Evolutionary conservation across 148 eudicot genomes (phyloP), one percentile per base, ranked within the genome.

Genomic region (Heliosperma pusillum): DNA sequence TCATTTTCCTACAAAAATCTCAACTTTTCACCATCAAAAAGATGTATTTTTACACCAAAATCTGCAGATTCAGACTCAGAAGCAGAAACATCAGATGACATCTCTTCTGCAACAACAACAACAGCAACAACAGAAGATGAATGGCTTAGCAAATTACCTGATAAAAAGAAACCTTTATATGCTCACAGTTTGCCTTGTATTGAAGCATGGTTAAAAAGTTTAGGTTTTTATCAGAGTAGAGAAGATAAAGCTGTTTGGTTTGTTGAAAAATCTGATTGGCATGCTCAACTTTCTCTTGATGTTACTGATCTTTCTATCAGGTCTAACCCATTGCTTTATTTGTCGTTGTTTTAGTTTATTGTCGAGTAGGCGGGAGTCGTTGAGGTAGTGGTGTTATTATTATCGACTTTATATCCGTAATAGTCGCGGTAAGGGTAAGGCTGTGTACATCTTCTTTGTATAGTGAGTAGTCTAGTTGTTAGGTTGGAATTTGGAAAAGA

Each of bases 201-300:
- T 27, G 97, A 92, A 64, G 90, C 93, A 1, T 92, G 97, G 97
- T 74, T 92, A 40, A 89, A 62, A 74, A 85, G 77, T 17, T 75
- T 92, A 63, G 96, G 96, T 78, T 92, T 92, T 85, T 74, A 72
- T 7, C 97, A 92, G 81, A 88, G 89, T 17, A 79, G 66, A 72
- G 95, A 92, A 7, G 97, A 92, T 85, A 83, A 84, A 72, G 96
- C 96, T 77, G 84, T 87, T 76, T 92, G 97, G 97, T 84, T 81
- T 66, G 78, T 90, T 59, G 90, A 92, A 42, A 90, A 87, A 20
- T 66, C 86, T 45, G 90, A 84, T 75, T 92, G 97, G 97, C 91
- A 86, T 63, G 97, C 96, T 7, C 85, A 90, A 50, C 80, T 92
- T 5, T 90, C 92, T 0, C 93, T 92, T 77, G 97, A 92, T 83